Evolutionary conservation across 768 basidiomycete species (phyloP).

Genomic region (Fibroporia radiculosa): DNA sequence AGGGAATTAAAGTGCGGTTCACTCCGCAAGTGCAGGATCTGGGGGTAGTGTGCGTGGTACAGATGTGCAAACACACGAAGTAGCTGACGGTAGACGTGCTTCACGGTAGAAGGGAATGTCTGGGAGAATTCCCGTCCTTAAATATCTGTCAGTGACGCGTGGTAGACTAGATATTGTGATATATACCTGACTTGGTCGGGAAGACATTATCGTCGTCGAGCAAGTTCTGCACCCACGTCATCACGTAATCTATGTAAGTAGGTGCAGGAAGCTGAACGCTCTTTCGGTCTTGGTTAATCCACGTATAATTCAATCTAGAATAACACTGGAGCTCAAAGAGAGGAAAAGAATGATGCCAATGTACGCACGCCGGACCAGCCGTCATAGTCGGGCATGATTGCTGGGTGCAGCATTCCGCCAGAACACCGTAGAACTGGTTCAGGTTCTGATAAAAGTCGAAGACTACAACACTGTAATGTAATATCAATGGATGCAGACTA

Average conservation of each 20-base stretch:
- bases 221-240: constrained; percentile 93
- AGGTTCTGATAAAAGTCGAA: constrained; percentile 97
- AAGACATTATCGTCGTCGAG: constrained; percentile 92
- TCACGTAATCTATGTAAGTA: constrained; percentile 96
- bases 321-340: neutral
- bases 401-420: constrained; percentile 89
- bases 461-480: constrained; percentile 41
- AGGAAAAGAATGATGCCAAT: neutral
- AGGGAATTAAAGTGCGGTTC: constrained; percentile 97
- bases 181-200: constrained; percentile 89
- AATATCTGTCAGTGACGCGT: neutral
- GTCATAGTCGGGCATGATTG: constrained; percentile 90
- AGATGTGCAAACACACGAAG: constrained; percentile 96
- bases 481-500: neutral
- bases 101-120: constrained; percentile 82
- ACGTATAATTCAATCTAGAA: constrained; percentile 81
- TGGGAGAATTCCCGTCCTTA: constrained; percentile 85
- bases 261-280: constrained; percentile 85
- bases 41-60: constrained; percentile 89
- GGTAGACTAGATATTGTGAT: neutral
- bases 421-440: constrained; percentile 93
- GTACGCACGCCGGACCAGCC: constrained; percentile 71
- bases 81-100: constrained; percentile 94
- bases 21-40: constrained; percentile 86
- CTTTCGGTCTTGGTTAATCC: constrained; percentile 90